A percentile compares a stretch with the other conserved stretches of the same genome.
Conservation (phyloP, 1,284 basidiomycete genomes). For the Apiotrichum veenhuisii region DNA sequence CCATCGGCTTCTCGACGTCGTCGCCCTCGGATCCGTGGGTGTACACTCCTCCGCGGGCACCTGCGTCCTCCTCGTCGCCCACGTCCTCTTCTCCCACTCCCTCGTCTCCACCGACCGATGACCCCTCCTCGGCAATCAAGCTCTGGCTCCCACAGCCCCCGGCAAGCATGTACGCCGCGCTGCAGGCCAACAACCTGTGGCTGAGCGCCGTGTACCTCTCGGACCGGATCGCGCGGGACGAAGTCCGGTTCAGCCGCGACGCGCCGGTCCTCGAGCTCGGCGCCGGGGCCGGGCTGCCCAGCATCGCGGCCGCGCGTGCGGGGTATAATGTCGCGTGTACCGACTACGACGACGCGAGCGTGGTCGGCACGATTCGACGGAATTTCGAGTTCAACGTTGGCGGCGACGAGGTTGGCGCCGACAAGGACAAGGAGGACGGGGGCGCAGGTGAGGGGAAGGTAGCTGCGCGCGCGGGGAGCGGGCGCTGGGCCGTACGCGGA, state of each 20-base stretch:
- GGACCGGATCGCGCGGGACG: slow-evolving; percentile 27
- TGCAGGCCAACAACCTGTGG: slow-evolving; percentile 49
- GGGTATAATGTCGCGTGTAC: slow-evolving; percentile 32
- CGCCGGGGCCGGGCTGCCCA: slow-evolving; percentile 41
- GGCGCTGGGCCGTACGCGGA: slow-evolving; percentile 28
- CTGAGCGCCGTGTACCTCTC: slow-evolving; percentile 42
- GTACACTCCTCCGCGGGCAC: slow-evolving; percentile 21
- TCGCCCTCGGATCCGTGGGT: slow-evolving; percentile 14
- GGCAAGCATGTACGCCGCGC: slow-evolving; percentile 32
- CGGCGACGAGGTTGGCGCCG: not conserved
- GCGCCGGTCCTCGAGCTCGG: slow-evolving; percentile 40
- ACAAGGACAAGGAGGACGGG: not conserved
- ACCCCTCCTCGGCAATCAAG: slow-evolving; percentile 21
- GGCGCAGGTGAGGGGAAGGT: not conserved
- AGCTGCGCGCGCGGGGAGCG: not conserved
- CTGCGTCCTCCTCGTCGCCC: not conserved
- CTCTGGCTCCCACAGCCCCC: slow-evolving; percentile 39
- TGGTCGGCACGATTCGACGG: slow-evolving; percentile 26
- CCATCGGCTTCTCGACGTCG: slow-evolving; percentile 35
- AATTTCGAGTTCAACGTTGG: slow-evolving; percentile 24
- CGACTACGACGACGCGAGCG: slow-evolving; percentile 42
- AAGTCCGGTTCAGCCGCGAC: not conserved
- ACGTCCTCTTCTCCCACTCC: not conserved
- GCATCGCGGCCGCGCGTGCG: slow-evolving; percentile 26
- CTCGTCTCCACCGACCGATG: slow-evolving; percentile 4